Percentiles rank a stretch among this genome's conserved stretches.
These are phyloP conservation scores for Violaceomyces palustris DNA, from an alignment of 1,284 basidiomycete genomes.

Conservation along the genomic window DNA sequence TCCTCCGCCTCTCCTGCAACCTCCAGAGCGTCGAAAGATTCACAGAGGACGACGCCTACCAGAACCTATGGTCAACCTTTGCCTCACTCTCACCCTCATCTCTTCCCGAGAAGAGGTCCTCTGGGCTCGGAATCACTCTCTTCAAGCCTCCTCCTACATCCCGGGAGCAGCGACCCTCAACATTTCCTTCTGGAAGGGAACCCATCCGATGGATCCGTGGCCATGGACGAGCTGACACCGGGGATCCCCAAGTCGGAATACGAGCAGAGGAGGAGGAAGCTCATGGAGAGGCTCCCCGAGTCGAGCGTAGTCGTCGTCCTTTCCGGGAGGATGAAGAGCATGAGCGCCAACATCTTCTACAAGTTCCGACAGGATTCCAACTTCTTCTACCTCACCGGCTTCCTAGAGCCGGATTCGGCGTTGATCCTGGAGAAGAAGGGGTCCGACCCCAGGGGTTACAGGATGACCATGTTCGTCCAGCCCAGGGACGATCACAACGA, in stretches of 20 bases:
- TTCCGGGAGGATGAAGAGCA: slow-evolving; percentile 76
- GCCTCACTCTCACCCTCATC: slow-evolving; percentile 70
- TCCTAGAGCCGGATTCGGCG: slow-evolving; percentile 86
- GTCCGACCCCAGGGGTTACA: slow-evolving; percentile 66
- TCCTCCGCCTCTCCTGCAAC: too few relatives aligned
- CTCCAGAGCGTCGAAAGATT: too few relatives aligned
- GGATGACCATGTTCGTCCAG: slow-evolving; percentile 75
- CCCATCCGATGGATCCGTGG: slow-evolving; percentile 20
- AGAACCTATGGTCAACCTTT: slow-evolving; percentile 66
- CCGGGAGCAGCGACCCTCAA: slow-evolving; percentile 3
- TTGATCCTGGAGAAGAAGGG: slow-evolving; percentile 58
- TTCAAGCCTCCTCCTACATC: slow-evolving; percentile 14
- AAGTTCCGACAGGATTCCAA: slow-evolving; percentile 72
- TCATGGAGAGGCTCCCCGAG: slow-evolving; percentile 75
- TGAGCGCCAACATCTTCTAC: slow-evolving; percentile 56
- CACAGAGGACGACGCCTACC: too few relatives aligned
- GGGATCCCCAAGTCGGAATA: slow-evolving; percentile 80
- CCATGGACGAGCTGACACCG: slow-evolving; percentile 67
- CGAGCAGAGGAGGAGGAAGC: slow-evolving; percentile 65
- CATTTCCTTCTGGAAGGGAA: slow-evolving; percentile 7
- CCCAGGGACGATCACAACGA: slow-evolving; percentile 73
- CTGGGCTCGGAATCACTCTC: slow-evolving; percentile 15
- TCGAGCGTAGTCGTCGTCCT: slow-evolving; percentile 74
- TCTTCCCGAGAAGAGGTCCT: slow-evolving; percentile 57
- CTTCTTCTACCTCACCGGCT: slow-evolving; percentile 60